A percentile compares a stretch with the other conserved stretches of the same genome.
phyloP scores from a whole-genome alignment of 2,329 filamentous ascomycete species.

The Trichoderma asperellum region DNA sequence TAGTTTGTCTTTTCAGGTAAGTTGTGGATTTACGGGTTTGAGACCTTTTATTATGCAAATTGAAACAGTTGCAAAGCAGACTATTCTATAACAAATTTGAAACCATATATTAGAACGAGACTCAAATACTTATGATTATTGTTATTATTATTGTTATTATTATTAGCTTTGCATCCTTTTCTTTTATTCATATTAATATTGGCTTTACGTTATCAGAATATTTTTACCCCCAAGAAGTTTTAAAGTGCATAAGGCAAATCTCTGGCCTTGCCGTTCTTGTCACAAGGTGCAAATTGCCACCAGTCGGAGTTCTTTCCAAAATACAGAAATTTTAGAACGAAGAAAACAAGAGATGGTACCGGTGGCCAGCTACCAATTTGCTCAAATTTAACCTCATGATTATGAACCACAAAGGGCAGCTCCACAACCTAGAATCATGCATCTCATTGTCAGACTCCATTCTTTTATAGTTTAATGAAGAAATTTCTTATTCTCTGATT shows the following conservation, averaged over 20 bases:
- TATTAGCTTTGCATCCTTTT: neutral
- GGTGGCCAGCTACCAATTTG: neutral
- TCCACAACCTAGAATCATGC: neutral
- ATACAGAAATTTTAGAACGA: neutral
- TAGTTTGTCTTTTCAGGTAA: too few species aligned
- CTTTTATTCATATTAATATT: too few species aligned
- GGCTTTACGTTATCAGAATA: too few species aligned
- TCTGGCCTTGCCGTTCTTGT: too few species aligned
- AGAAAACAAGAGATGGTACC: neutral
- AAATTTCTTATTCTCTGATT: neutral
- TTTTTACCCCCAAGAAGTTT: too few species aligned
- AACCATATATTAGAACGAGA: neutral
- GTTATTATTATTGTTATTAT: neutral
- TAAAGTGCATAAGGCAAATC: neutral
- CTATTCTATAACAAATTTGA: too few species aligned
- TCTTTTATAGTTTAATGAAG: neutral
- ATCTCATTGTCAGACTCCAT: neutral
- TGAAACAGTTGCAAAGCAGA: too few species aligned
- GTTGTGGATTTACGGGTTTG: neutral
- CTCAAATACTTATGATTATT: neutral
- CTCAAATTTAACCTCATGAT: neutral
- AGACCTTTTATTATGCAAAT: neutral
- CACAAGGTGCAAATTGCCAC: neutral
- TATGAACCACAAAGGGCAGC: neutral
- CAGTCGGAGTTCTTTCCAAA: neutral